Conservation (phyloP, 495 filamentous ascomycete genomes). For the Penicillium alfredii region DNA sequence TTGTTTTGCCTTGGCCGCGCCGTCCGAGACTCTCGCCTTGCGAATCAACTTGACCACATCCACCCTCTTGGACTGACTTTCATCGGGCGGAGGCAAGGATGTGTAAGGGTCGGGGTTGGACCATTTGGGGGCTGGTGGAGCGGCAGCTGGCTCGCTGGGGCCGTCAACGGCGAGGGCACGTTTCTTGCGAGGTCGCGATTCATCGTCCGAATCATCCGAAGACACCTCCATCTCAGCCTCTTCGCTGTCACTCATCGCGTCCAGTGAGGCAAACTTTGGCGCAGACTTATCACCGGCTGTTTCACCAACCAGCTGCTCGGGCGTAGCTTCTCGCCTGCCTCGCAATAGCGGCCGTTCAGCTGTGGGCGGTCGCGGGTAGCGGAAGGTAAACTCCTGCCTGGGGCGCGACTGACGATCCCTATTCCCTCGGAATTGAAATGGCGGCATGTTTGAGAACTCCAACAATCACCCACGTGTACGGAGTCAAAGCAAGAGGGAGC, state of each 20-base stretch:
- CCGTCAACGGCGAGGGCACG: constrained; percentile 48
- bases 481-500: no score
- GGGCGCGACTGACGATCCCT: constrained; percentile 22
- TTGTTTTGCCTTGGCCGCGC: constrained; percentile 29
- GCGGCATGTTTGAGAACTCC: constrained; percentile 18
- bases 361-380: constrained; percentile 30
- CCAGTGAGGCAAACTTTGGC: constrained; percentile 42
- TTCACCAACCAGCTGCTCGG: constrained; percentile 31
- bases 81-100: constrained; percentile 66
- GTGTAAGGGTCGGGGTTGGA: constrained; percentile 94
- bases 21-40: constrained; percentile 60
- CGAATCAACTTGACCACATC: constrained; percentile 84
- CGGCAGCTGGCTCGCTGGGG: constrained; percentile 25
- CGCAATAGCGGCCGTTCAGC: constrained; percentile 44
- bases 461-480: not conserved
- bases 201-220: constrained; percentile 40
- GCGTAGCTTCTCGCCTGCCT: constrained; percentile 29
- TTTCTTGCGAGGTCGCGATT: constrained; percentile 42
- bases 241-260: constrained; percentile 67
- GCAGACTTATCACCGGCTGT: constrained; percentile 21
- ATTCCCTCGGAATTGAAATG: constrained; percentile 39
- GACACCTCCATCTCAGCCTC: constrained; percentile 62
- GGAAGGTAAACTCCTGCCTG: constrained; percentile 43
- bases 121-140: constrained; percentile 59
- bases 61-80: constrained; percentile 58